Percentiles rank a stretch among this genome's conserved stretches.
Conservation (phyloP, 139 green algal genomes). For the Raphidocelis subcapitata region DNA sequence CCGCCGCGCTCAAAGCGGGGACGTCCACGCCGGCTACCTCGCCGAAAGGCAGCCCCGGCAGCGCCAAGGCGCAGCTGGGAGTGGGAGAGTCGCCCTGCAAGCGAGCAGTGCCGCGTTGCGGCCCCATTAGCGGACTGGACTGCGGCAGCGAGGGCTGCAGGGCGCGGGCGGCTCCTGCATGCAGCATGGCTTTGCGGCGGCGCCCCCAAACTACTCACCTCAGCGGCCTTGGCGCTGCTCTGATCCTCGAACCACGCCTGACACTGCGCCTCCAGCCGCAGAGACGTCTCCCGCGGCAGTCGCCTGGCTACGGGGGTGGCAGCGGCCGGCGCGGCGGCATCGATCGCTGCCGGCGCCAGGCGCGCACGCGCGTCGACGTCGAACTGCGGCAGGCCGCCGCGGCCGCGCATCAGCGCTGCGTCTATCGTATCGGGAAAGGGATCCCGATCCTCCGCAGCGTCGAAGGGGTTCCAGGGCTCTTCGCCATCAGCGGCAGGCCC, state of each 20-base stretch:
- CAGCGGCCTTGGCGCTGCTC: not conserved
- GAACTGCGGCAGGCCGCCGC: not conserved
- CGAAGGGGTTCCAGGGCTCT: constrained; percentile 30
- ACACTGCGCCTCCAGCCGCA: constrained; percentile 5
- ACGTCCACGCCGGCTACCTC: too few species aligned
- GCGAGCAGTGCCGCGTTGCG: too few species aligned
- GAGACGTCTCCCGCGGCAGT: not conserved
- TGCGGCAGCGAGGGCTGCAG: too few species aligned
- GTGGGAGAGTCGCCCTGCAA: constrained; percentile 28
- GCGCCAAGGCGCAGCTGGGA: constrained; percentile 12
- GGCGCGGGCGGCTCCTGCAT: not conserved
- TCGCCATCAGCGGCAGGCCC: not conserved
- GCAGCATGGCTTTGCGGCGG: not conserved
- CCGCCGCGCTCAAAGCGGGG: too few species aligned
- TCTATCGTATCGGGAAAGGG: constrained; percentile 17
- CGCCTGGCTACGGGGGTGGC: too few species aligned
- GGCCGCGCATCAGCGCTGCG: not conserved
- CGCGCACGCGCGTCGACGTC: constrained; percentile 12
- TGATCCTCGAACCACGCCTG: constrained; percentile 30
- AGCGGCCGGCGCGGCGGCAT: too few species aligned
- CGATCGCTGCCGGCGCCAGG: not conserved
- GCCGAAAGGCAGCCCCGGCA: constrained; percentile 19
- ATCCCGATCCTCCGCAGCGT: constrained; percentile 3
- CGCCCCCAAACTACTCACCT: not conserved
- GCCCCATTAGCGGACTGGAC: too few species aligned